Base-by-base conservation (phyloP, 495 filamentous ascomycete species). In the Penicillium verhagenii region DNA sequence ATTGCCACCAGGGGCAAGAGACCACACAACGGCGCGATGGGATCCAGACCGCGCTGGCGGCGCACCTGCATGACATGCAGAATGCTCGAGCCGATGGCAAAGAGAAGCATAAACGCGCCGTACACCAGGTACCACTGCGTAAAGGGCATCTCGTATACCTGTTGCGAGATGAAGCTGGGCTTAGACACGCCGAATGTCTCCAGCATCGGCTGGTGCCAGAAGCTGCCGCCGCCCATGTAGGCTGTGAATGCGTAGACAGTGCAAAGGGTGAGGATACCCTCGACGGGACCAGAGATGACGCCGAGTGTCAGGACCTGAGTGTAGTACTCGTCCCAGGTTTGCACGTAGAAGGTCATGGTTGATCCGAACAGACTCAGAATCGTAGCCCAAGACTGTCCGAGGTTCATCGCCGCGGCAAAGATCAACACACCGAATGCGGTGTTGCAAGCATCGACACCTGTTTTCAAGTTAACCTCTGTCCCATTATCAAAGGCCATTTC, bases 321-420 rank as follows among this genome's bases (percentile, higher is more conserved):
- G 74, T 97, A 95, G 72, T 96, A 97, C 73, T 97, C 94, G 59
- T 98, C 94, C 94, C 94, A 98, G 26, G 94, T 98, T 69, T 97
- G 94, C 20, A 98, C 86, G 69, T 98, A 98, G 72, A 98, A 98
- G 14, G 92, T 96, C 64, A 92, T 76, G 29, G 87, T 82, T 1
- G 87, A 83, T 63, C 86, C 94, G 72, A 96, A 96, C 5, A 97
- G 79, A 14, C 82, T 84, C 55, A 92, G 69, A 10, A 97, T 80
- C 2, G 94, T 96, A 65, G 84, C 82, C 93, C 94, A 98, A 50
- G 86, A 82, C 74, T 96, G 90, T 35, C 94, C 94, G 57, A 97
- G 82, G 65, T 96, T 97, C 79, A 95, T 92, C 45, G 87, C 83
- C 35, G 84, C 89, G 4, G 90, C 88, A 64, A 98, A 98, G 61